phyloP scores from a whole-genome alignment of 163 green algal genomes.

The Coccomyxa subellipsoidea region DNA sequence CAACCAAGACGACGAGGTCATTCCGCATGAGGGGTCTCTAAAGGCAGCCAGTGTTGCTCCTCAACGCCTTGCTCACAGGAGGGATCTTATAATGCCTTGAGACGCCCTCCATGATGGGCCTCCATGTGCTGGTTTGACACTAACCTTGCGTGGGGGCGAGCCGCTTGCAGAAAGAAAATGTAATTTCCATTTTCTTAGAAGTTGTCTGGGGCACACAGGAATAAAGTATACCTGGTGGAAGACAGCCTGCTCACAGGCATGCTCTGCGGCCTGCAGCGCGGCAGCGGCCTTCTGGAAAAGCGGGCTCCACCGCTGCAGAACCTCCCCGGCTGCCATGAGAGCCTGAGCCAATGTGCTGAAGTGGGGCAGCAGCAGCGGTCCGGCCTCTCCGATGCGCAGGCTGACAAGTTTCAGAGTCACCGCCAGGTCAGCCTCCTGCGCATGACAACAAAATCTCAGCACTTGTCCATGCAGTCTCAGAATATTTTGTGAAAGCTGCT shows the following conservation, averaged over 20 bases:
- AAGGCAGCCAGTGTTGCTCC: no score
- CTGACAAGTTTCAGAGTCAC: slow-evolving; percentile 60
- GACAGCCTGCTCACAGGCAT: background rate
- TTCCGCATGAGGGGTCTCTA: no score
- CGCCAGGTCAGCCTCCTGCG: slow-evolving; percentile 54
- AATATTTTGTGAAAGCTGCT: background rate
- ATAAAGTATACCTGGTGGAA: slow-evolving; percentile 19
- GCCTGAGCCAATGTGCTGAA: slow-evolving; percentile 1
- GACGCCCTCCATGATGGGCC: no score
- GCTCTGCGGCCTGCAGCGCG: background rate
- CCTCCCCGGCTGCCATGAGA: background rate
- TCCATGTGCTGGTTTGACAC: no score
- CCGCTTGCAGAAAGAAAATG: no score
- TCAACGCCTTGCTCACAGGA: no score
- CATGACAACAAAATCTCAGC: background rate
- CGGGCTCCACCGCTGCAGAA: background rate
- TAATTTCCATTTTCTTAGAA: no score
- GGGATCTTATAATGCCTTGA: no score
- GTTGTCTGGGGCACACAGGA: no score
- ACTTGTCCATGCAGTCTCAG: background rate
- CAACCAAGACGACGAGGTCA: no score
- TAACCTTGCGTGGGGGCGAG: no score
- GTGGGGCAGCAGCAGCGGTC: slow-evolving; percentile 17
- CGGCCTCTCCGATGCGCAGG: slow-evolving; percentile 24
- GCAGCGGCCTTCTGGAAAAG: slow-evolving; percentile 1